phyloP scores from a whole-genome alignment of 1,139 yeast species.

The Pichia sp. region DNA sequence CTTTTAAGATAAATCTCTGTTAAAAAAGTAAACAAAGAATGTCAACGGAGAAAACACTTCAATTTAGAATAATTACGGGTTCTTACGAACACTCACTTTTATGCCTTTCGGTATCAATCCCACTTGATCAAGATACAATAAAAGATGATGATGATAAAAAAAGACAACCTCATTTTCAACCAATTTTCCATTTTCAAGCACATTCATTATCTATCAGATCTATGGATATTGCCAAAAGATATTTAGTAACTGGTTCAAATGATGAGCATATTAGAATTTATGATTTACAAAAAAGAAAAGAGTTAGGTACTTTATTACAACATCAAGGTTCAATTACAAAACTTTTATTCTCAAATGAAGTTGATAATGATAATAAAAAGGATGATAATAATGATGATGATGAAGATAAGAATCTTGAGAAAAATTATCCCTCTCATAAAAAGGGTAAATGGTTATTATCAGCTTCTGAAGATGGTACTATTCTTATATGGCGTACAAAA shows the following conservation, averaged over 20 bases:
- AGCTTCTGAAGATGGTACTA: conserved; percentile 87
- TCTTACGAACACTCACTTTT: conserved; percentile 91
- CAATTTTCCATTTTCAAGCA: conserved; percentile 93
- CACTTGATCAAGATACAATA: conserved; percentile 21
- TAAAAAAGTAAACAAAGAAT: neutral
- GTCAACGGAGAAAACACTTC: conserved; percentile 14
- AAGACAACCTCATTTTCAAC: conserved; percentile 66
- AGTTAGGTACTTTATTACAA: conserved; percentile 81
- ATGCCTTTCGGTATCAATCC: conserved; percentile 69
- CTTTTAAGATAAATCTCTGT: neutral
- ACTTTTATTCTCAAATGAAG: conserved; percentile 59
- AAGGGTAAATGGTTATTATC: conserved; percentile 83
- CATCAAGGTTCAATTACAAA: conserved; percentile 88
- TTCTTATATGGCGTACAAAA: conserved; percentile 89
- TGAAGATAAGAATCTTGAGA: neutral
- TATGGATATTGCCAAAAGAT: conserved; percentile 76
- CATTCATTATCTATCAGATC: conserved; percentile 84
- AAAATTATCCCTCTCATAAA: conserved; percentile 30
- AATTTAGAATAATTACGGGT: conserved; percentile 80
- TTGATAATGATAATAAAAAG: conserved; percentile 7
- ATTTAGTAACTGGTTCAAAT: conserved; percentile 88
- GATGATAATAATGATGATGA: conserved; percentile 20
- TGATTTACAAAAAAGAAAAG: conserved; percentile 90
- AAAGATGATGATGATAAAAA: conserved; percentile 27
- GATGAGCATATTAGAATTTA: conserved; percentile 95